Percentiles rank a stretch among this genome's conserved stretches.
Evolutionary conservation across 768 basidiomycete species (phyloP).

Genomic region (Russula brevipes): DNA sequence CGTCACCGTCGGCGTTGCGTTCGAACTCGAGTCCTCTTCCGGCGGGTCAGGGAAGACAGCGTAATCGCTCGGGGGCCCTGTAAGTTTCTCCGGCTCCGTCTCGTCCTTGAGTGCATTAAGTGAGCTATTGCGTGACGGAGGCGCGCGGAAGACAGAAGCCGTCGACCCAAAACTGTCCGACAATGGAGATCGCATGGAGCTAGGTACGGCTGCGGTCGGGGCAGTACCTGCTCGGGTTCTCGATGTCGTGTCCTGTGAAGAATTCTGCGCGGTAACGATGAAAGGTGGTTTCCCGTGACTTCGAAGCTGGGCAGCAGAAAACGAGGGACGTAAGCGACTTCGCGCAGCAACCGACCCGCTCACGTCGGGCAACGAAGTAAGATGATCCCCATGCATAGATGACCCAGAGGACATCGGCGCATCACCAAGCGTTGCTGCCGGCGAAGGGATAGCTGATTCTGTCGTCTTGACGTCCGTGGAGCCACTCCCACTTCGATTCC

Average conservation of each 20-base stretch:
- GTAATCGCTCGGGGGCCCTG: constrained; percentile 66
- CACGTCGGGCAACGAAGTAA: constrained; percentile 41
- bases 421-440: background rate
- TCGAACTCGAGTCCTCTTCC: constrained; percentile 33
- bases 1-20: constrained; percentile 19
- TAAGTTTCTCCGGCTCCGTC: constrained; percentile 48
- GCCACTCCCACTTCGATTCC: constrained; percentile 78
- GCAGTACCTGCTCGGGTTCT: constrained; percentile 66
- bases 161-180: constrained; percentile 22
- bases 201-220: constrained; percentile 45
- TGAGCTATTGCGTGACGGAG: constrained; percentile 50
- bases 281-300: constrained; percentile 28
- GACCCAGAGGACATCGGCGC: constrained; percentile 39
- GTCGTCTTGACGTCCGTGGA: constrained; percentile 69
- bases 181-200: constrained; percentile 36
- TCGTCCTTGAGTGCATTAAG: constrained; percentile 35
- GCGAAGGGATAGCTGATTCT: constrained; percentile 44
- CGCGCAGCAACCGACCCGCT: constrained; percentile 56
- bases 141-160: constrained; percentile 46
- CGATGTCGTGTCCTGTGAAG: constrained; percentile 35
- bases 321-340: constrained; percentile 59
- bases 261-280: constrained; percentile 18
- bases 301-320: constrained; percentile 73
- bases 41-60: constrained; percentile 71
- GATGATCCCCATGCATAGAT: constrained; percentile 51